A percentile compares a stretch with the other conserved stretches of the same genome.
These are phyloP conservation scores for Coccomyxa subellipsoidea DNA, from an alignment of 163 green algal genomes.

Conservation along the genomic window DNA sequence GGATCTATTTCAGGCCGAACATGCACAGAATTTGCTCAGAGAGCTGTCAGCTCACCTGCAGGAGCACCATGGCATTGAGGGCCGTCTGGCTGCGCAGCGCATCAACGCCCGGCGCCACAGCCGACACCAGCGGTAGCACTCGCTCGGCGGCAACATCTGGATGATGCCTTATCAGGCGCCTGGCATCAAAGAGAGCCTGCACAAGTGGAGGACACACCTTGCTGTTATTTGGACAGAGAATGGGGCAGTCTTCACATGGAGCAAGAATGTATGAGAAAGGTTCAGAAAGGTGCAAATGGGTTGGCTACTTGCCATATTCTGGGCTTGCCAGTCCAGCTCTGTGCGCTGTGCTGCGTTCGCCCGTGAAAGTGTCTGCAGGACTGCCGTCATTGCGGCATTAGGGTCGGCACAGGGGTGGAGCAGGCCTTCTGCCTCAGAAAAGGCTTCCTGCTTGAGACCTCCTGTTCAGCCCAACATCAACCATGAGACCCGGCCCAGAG, in stretches of 20 bases:
- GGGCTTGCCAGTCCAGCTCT: conserved; percentile 76
- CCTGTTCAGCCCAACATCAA: too few species aligned
- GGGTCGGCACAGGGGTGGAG: conserved; percentile 46
- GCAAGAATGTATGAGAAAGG: too few species aligned
- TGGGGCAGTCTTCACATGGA: too few species aligned
- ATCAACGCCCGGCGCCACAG: conserved; percentile 56
- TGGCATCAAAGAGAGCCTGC: conserved; percentile 53
- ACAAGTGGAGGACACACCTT: background rate
- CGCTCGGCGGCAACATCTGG: conserved; percentile 28
- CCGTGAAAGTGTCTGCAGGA: conserved; percentile 30
- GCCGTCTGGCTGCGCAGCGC: conserved; percentile 60
- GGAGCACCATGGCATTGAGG: conserved; percentile 57
- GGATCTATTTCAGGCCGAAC: too few species aligned
- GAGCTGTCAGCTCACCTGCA: conserved; percentile 56
- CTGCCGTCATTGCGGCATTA: conserved; percentile 30
- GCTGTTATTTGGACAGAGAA: too few species aligned
- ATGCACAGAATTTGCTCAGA: too few species aligned
- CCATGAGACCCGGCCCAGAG: too few species aligned
- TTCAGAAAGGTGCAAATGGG: too few species aligned
- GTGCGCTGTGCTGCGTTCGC: conserved; percentile 63
- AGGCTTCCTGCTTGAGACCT: background rate
- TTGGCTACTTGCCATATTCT: conserved; percentile 54
- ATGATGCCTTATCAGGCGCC: conserved; percentile 64
- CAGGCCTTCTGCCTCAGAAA: background rate
- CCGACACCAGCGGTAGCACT: conserved; percentile 47